Base-by-base conservation (phyloP, 1,139 yeast genomes). In the Lodderomyces margitis region DNA sequence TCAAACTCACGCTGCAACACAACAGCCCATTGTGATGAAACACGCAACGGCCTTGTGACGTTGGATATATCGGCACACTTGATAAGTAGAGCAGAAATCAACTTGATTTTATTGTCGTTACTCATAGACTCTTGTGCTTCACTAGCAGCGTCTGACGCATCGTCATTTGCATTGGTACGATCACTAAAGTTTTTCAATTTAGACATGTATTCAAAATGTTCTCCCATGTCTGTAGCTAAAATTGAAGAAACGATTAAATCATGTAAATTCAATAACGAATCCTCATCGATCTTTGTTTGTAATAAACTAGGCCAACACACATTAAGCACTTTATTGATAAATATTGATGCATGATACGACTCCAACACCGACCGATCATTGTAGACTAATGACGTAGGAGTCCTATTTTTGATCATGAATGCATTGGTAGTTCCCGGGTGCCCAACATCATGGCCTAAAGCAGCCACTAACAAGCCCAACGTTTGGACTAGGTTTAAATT, bases 51-150 rank as follows among this genome's bases (percentile, higher is more conserved):
- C 45, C 98, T 70, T 2, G 96, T 80, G 20, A 89, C 96, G 59
- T 91, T 91, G 25, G 96, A 87, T 39, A 91, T 89, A 62, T 91
- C 98, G 1, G 97, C 97, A 62, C 96, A 88, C 65, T 91, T 91
- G 47, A 91, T 81, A 46, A 91, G 72, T 46, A 88, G 65, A 21
- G 88, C 78, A 34, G 83, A 71, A 17, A 87, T 67, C 48, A 88
- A 66, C 42, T 68, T 68, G 15, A 68, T 72, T 50, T 53, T 61
- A 50, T 56, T 59, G 40, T 55, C 58, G 40, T 52, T 53, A 15
- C 52, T 55, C 14, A 42, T 36, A 1, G 37, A 10, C n/a, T 28
- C 42, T 11, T 19, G 23, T 17, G 16, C 10, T 21, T 14, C 4
- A 21, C 5, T 39, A 5, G 36, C 4, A 17, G 17, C 35, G 8